Base-by-base conservation (phyloP, 768 basidiomycete genomes). In the Lactarius indigo region DNA sequence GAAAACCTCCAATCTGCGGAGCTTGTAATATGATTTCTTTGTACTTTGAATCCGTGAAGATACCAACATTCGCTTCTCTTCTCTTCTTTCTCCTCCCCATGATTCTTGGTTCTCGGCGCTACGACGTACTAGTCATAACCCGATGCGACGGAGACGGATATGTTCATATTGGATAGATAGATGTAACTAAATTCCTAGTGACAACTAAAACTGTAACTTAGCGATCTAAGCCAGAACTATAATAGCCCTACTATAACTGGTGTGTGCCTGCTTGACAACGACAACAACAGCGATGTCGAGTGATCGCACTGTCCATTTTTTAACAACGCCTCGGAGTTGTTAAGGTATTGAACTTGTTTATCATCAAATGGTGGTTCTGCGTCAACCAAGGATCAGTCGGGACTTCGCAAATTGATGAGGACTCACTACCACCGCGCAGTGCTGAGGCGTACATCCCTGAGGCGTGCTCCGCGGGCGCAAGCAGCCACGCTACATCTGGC, bases 1-100 rank as follows among this genome's bases (percentile, higher is more conserved):
- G 61, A 56, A 35, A 63, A 63, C 37, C 39, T 66, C 5, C 47
- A 58, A 66, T 15, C 17, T 20, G 47, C 37, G 7, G 23, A 52
- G 12, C 47, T 66, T 13, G 33, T 63, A 5, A 39, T 9, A 1
- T 47, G 31, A 57, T 10, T 5, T 17, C 20, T 37, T 18, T 9
- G 7, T 18, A 4, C 12, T 20, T 20, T 30, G 9, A 3, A 23
- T 33, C 41, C 31, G 17, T 41, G 35, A n/a, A 33, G 8, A 23
- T 23, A 13, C 23, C 10, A 50, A 13, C 5, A 26, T 52, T 26
- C 50, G 0, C n/a, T 15, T 52, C 6, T 41, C 23, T 52, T 28
- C 23, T 52, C 5, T 23, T 52, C 50, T 28, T n/a, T n/a, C 13
- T 2, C 12, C 13, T 52, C 12, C 23, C 26, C 12, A 23, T 5